These are phyloP conservation scores for Antitrichia curtipendula DNA, from an alignment of 225 moss, liverwort and hornwort species.

Conservation along the genomic window DNA sequence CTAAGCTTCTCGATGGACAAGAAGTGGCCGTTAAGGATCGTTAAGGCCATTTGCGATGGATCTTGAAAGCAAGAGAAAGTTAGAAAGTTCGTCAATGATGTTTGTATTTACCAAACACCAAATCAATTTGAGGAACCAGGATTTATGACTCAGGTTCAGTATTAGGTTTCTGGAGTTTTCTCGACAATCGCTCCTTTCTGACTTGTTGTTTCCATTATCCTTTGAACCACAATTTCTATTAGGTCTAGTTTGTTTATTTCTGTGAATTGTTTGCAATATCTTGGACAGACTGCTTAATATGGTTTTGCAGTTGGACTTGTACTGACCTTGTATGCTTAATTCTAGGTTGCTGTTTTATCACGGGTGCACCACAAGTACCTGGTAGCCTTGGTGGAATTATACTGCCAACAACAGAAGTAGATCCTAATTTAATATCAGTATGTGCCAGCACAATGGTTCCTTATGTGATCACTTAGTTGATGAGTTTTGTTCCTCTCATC, in stretches of 20 bases:
- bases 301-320: not conserved
- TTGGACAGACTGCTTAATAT: not conserved
- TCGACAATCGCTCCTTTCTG: not conserved
- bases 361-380: not conserved
- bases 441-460: constrained; percentile 48
- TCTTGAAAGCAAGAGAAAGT: not conserved
- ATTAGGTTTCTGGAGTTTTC: not conserved
- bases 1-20: not conserved
- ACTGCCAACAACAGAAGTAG: constrained; percentile 28
- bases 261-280: not conserved
- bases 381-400: constrained; percentile 35
- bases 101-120: not conserved
- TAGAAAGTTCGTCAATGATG: constrained; percentile 24
- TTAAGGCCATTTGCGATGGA: not conserved
- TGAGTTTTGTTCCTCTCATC: not conserved
- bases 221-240: not conserved
- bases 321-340: not conserved
- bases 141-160: not conserved
- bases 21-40: constrained; percentile 13
- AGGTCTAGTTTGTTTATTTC: not conserved
- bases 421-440: constrained; percentile 58
- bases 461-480: constrained; percentile 29
- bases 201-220: not conserved
- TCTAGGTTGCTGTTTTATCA: constrained; percentile 41
- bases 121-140: not conserved